phyloP scores from a whole-genome alignment of 192 early-diverging fungal genomes.

The Diversispora eburnea region DNA sequence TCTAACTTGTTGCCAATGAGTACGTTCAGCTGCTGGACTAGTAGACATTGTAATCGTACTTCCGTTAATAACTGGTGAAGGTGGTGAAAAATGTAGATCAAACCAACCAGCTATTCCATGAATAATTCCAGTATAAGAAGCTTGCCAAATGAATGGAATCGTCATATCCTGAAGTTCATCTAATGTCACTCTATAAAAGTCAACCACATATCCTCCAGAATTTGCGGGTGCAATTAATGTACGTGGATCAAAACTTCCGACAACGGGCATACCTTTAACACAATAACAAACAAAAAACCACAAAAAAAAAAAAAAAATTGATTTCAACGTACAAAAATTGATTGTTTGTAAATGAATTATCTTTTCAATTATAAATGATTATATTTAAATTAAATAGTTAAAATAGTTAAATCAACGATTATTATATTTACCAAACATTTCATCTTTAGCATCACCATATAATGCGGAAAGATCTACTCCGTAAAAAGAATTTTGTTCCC shows the following conservation, averaged over 20 bases:
- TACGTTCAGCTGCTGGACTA: constrained; percentile 76
- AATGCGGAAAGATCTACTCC: constrained; percentile 88
- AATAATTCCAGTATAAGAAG: constrained; percentile 83
- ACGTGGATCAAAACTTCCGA: constrained; percentile 87
- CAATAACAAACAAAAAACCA: constrained; percentile 7
- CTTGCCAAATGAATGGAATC: constrained; percentile 79
- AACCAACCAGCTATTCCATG: constrained; percentile 98
- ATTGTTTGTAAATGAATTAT: too few relatives aligned
- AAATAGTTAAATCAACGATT: background rate
- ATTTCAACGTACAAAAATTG: background rate
- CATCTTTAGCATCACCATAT: constrained; percentile 78
- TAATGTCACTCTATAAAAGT: constrained; percentile 80
- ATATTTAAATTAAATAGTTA: background rate
- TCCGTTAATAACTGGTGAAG: constrained; percentile 41
- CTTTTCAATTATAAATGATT: background rate
- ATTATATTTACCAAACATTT: constrained; percentile 69
- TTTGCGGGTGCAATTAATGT: constrained; percentile 68
- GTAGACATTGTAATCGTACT: constrained; percentile 81
- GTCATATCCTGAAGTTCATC: constrained; percentile 77
- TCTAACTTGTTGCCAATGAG: constrained; percentile 98
- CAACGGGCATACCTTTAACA: constrained; percentile 75
- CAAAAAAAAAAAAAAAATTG: constrained; percentile 16
- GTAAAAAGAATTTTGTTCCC: constrained; percentile 86
- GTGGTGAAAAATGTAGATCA: constrained; percentile 78
- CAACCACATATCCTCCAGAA: constrained; percentile 57